A percentile compares a stretch with the other conserved stretches of the same genome.
Evolutionary conservation across 2,329 filamentous ascomycete genomes (phyloP).

Genomic region (Tothia fuscella): DNA sequence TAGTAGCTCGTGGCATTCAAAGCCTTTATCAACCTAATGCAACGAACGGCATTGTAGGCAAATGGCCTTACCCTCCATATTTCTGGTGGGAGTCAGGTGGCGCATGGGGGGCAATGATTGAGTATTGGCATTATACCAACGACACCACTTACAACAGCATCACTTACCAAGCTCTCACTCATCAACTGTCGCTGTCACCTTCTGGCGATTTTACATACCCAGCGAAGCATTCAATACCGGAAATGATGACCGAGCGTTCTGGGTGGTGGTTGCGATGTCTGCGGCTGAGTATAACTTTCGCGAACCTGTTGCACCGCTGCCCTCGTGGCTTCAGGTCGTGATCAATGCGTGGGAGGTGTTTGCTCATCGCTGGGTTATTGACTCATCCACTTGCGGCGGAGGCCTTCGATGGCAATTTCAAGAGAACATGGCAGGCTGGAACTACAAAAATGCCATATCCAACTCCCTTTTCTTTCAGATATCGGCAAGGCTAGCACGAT

Average conservation of each 20-base stretch:
- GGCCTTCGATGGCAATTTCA: conserved; percentile 29
- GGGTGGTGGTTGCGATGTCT: conserved; percentile 44
- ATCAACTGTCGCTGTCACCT: conserved; percentile 28
- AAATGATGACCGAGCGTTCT: conserved; percentile 48
- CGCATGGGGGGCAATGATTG: conserved; percentile 28
- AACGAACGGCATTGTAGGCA: background rate
- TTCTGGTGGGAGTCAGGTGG: conserved; percentile 33
- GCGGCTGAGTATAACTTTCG: conserved; percentile 41
- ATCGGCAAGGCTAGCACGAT: conserved; percentile 26
- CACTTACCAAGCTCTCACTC: conserved; percentile 30
- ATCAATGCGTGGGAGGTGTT: conserved; percentile 29
- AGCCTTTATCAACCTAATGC: background rate
- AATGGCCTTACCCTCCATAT: conserved; percentile 21
- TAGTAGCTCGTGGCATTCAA: background rate
- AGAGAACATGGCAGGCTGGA: conserved; percentile 35
- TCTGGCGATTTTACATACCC: conserved; percentile 30
- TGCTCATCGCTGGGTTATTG: conserved; percentile 21
- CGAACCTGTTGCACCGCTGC: conserved; percentile 21
- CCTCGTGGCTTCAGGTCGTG: conserved; percentile 15
- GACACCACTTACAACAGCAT: conserved; percentile 29
- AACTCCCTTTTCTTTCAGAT: conserved; percentile 41
- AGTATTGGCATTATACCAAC: conserved; percentile 32
- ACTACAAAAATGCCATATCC: conserved; percentile 33
- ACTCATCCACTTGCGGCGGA: conserved; percentile 23
- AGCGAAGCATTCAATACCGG: conserved; percentile 35